Conservation (phyloP, 805 yeast genomes). For the Saccharomyces mikatae region DNA sequence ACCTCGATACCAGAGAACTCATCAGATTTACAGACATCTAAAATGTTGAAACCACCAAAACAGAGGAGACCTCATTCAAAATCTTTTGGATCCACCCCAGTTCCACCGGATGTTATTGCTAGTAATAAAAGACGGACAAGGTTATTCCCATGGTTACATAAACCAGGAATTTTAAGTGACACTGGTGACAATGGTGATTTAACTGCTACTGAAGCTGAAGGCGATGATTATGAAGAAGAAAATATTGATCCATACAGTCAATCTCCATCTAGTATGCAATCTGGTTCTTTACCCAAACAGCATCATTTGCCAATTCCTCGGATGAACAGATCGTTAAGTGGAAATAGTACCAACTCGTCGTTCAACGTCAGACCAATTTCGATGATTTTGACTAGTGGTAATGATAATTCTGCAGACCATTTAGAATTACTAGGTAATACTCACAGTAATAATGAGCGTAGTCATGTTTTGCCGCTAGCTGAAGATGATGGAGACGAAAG, state of each 20-base stretch:
- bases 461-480: neutral
- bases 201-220: conserved; percentile 27
- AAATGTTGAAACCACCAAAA: conserved; percentile 7
- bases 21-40: neutral
- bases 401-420: conserved; percentile 19
- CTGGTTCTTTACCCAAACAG: conserved; percentile 10
- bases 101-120: conserved; percentile 28
- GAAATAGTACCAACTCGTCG: conserved; percentile 18
- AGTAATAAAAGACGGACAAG: conserved; percentile 22
- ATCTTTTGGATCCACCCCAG: conserved; percentile 26
- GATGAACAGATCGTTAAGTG: conserved; percentile 16
- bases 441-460: neutral
- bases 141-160: conserved; percentile 26
- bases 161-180: conserved; percentile 27
- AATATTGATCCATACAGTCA: conserved; percentile 8
- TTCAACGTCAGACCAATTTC: conserved; percentile 17
- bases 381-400: conserved; percentile 11
- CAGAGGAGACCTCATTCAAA: conserved; percentile 27
- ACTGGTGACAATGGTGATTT: conserved; percentile 18
- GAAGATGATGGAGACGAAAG: conserved; percentile 6
- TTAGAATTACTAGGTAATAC: conserved; percentile 4
- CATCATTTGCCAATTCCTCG: conserved; percentile 11
- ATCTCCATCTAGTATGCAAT: conserved; percentile 13
- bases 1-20: neutral
- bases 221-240: conserved; percentile 23